These are phyloP conservation scores for Lactarius vividus DNA, from an alignment of 768 basidiomycete species.

Conservation along the genomic window DNA sequence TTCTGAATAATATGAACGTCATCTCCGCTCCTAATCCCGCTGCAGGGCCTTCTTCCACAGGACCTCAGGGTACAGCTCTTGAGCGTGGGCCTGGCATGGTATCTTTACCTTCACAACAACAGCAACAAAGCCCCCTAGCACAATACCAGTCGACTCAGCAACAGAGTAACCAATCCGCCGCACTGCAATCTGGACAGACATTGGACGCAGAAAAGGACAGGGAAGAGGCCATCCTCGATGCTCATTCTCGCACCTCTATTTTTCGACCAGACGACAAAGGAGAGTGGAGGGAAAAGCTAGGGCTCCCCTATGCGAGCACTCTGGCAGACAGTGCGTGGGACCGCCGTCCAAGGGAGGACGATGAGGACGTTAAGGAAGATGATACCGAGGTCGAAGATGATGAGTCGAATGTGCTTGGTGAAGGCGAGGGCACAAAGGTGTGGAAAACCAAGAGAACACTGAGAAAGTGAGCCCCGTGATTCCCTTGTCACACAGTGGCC, in stretches of 20 bases:
- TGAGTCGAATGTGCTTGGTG: slow-evolving; percentile 53
- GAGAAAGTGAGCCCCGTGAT: slow-evolving; percentile 65
- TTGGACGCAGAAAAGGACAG: slow-evolving; percentile 42
- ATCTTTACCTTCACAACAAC: slow-evolving; percentile 33
- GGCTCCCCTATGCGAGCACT: slow-evolving; percentile 59
- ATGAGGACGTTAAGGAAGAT: slow-evolving; percentile 67
- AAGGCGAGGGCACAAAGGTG: slow-evolving; percentile 65
- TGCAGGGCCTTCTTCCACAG: slow-evolving; percentile 45
- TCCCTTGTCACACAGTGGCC: background rate
- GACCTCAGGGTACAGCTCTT: slow-evolving; percentile 41
- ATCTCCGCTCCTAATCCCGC: slow-evolving; percentile 48
- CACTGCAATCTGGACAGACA: slow-evolving; percentile 35
- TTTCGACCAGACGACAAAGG: slow-evolving; percentile 83
- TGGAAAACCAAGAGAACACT: slow-evolving; percentile 88
- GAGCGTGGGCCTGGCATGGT: slow-evolving; percentile 44
- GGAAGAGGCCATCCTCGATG: slow-evolving; percentile 45
- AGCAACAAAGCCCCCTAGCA: slow-evolving; percentile 28
- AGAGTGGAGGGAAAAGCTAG: slow-evolving; percentile 82
- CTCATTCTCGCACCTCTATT: slow-evolving; percentile 65
- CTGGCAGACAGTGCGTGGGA: slow-evolving; percentile 49
- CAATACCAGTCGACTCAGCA: slow-evolving; percentile 33
- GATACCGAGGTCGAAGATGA: slow-evolving; percentile 69
- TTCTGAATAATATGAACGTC: slow-evolving; percentile 58
- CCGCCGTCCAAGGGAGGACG: slow-evolving; percentile 52
- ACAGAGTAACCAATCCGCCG: slow-evolving; percentile 30